Evolutionary conservation across 345 rosid genomes (phyloP).

Genomic region (Camelina laxa): DNA sequence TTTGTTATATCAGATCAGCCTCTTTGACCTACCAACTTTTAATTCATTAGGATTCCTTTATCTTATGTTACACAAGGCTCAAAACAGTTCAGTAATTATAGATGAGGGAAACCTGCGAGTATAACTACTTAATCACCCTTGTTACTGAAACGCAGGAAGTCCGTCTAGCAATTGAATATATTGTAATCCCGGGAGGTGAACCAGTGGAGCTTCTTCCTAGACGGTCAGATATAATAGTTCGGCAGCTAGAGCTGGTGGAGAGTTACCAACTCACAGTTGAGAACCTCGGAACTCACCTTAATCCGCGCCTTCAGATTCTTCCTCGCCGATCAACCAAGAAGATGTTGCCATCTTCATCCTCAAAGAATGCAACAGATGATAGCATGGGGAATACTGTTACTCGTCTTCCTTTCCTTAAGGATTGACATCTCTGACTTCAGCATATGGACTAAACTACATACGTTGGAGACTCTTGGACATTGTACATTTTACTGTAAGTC

Average conservation of each 20-base stretch:
- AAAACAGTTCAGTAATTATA: slow-evolving; percentile 7
- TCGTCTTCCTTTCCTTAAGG: slow-evolving; percentile 74
- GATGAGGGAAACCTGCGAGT: neutral
- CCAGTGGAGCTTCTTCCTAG: slow-evolving; percentile 96
- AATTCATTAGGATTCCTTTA: slow-evolving; percentile 4
- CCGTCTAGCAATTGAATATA: slow-evolving; percentile 87
- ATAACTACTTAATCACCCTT: neutral
- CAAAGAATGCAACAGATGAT: slow-evolving; percentile 38
- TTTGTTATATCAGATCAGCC: slow-evolving; percentile 7
- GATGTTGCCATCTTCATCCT: slow-evolving; percentile 42
- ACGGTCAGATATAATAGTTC: slow-evolving; percentile 77
- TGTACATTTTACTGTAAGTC: slow-evolving; percentile 35
- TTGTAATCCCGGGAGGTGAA: slow-evolving; percentile 94
- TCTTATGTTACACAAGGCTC: slow-evolving; percentile 18
- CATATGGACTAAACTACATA: slow-evolving; percentile 24
- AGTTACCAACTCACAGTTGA: slow-evolving; percentile 88
- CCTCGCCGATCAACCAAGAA: slow-evolving; percentile 67
- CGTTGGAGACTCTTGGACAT: slow-evolving; percentile 30
- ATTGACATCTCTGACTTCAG: slow-evolving; percentile 49
- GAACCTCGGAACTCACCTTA: slow-evolving; percentile 77
- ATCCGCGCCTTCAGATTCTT: slow-evolving; percentile 90
- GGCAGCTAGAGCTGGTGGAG: slow-evolving; percentile 89
- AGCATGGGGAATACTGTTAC: slow-evolving; percentile 53
- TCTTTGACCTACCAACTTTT: slow-evolving; percentile 6
- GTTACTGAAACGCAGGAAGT: slow-evolving; percentile 64